These are phyloP conservation scores for Rhizophlyctis rosea DNA, from an alignment of 192 early-diverging fungal species.

Conservation along the genomic window DNA sequence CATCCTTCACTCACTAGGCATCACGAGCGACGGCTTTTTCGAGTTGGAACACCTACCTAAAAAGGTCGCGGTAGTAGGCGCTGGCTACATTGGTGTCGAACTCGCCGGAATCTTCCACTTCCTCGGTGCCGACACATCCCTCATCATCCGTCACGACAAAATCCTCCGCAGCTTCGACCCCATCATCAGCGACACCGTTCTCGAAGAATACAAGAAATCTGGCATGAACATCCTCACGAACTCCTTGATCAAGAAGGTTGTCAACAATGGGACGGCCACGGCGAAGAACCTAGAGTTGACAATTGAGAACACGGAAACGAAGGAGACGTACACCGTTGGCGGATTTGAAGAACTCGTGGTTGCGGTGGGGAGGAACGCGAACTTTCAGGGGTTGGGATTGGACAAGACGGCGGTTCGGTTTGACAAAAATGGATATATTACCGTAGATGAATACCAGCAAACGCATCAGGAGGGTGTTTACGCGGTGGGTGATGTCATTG, in stretches of 20 bases:
- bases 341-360: slow-evolving; percentile 85
- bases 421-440: slow-evolving; percentile 70
- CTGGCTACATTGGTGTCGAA: slow-evolving; percentile 97
- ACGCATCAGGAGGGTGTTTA: slow-evolving; percentile 68
- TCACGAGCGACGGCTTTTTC: slow-evolving; percentile 95
- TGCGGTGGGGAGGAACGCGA: slow-evolving; percentile 86
- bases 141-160: slow-evolving; percentile 81
- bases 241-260: slow-evolving; percentile 59
- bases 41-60: slow-evolving; percentile 87
- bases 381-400: slow-evolving; percentile 70
- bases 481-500: slow-evolving; percentile 94
- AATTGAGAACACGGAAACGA: slow-evolving; percentile 29
- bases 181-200: slow-evolving; percentile 57
- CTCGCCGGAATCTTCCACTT: slow-evolving; percentile 89
- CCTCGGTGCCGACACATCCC: slow-evolving; percentile 79
- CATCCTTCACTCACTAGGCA: slow-evolving; percentile 50
- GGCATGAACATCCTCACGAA: slow-evolving; percentile 81
- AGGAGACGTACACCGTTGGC: slow-evolving; percentile 25
- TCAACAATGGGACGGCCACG: slow-evolving; percentile 47
- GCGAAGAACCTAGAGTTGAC: slow-evolving; percentile 45
- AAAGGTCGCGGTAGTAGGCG: slow-evolving; percentile 83
- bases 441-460: slow-evolving; percentile 84
- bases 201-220: slow-evolving; percentile 52
- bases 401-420: slow-evolving; percentile 56
- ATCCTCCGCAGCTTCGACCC: slow-evolving; percentile 88